Base-by-base conservation (phyloP, 139 green algal species). In the Parachlorella kessleri region DNA sequence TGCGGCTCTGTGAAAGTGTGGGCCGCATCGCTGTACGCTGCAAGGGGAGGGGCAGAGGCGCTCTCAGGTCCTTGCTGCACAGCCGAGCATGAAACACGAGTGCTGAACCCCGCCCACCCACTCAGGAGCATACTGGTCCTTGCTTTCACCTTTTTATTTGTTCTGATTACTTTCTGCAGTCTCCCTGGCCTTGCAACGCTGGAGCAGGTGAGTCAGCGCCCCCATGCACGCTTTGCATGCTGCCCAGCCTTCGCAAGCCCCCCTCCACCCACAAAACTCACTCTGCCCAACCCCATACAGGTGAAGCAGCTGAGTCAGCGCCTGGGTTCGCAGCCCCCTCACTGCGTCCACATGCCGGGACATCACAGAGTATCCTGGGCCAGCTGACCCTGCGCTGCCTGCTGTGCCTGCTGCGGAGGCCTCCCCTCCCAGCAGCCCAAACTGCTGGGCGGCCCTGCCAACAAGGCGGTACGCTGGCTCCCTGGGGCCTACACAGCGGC, bases 221-320 rank as follows among this genome's bases (percentile, higher is more conserved):
- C n/a, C n/a, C n/a, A n/a, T n/a, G n/a, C n/a, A n/a, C n/a, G n/a
- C n/a, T n/a, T n/a, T n/a, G n/a, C n/a, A n/a, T n/a, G n/a, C n/a
- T n/a, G n/a, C n/a, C n/a, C n/a, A n/a, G n/a, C n/a, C n/a, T n/a
- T n/a, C n/a, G n/a, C n/a, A n/a, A n/a, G n/a, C n/a, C n/a, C n/a
- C n/a, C n/a, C n/a, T n/a, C n/a, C n/a, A n/a, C n/a, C n/a, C n/a
- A n/a, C n/a, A n/a, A n/a, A n/a, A 24, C 74, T 79, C 74, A 80
- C 75, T 54, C 32, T 72, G 75, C 8, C 75, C 75, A 18, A 73
- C 65, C 8, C 75, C 75, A 70, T 75, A 81, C 75, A 81, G 66
- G 53, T 37, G 48, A 10, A 81, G 75, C 66, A 81, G 75, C 48
- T 81, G 75, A 21, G 65, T 68, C 30, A 81, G 42, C 28, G 35